phyloP scores from a whole-genome alignment of 2,329 filamentous ascomycete genomes.

The Ophiognomonia clavigignenti-juglandacearum region DNA sequence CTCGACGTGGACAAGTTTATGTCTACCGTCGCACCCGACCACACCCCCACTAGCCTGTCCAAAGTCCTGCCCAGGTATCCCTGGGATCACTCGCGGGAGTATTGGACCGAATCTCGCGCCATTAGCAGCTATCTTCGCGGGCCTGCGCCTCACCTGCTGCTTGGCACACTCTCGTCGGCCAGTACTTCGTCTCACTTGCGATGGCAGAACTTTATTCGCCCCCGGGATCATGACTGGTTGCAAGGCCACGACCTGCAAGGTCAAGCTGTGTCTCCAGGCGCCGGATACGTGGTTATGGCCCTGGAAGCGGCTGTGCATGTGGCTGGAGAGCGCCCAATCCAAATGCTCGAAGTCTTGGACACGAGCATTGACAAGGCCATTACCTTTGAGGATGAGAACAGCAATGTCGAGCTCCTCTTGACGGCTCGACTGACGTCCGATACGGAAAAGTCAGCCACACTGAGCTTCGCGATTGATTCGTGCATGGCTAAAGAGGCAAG shows the following conservation, averaged over 20 bases:
- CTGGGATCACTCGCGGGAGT: constrained; percentile 13
- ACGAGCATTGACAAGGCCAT: constrained; percentile 17
- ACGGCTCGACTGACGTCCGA: not conserved
- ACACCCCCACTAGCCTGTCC: not conserved
- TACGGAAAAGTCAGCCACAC: not conserved
- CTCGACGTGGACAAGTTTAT: no score
- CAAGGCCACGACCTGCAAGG: not conserved
- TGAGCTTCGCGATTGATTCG: not conserved
- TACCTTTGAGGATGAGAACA: constrained; percentile 10
- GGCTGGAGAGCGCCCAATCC: constrained; percentile 10
- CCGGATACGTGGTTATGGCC: not conserved
- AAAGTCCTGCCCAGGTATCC: constrained; percentile 8
- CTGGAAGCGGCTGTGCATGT: not conserved
- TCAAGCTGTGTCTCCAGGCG: not conserved
- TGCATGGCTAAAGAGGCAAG: not conserved
- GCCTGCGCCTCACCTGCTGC: constrained; percentile 8
- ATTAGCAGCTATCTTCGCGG: constrained; percentile 1
- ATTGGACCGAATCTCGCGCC: constrained; percentile 13
- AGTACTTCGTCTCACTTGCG: not conserved
- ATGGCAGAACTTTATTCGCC: not conserved
- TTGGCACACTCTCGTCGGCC: constrained; percentile 3
- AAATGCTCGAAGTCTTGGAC: constrained; percentile 17
- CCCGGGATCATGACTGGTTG: not conserved
- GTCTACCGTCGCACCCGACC: not conserved
- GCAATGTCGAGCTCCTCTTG: not conserved